Base-by-base conservation (phyloP, 345 rosid species). In the Nephelium lappaceum region DNA sequence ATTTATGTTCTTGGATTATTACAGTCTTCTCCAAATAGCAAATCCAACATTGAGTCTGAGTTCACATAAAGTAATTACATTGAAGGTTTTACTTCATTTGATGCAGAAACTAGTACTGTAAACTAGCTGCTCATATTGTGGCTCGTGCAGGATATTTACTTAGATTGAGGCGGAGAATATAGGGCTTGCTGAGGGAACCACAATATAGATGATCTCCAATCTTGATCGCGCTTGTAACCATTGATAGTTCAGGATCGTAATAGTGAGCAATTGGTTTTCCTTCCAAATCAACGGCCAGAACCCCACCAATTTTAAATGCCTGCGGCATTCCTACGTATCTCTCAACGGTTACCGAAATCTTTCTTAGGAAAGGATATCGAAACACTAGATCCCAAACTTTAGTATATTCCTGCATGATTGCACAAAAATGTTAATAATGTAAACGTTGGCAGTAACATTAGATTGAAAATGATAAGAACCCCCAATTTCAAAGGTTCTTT, bases 251-350 rank as follows among this genome's bases (percentile, higher is more conserved):
- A 5, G 25, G 83, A 85, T 92, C 96, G 55, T 79, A 71, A 79
- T 90, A 95, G 74, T 87, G 85, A 0, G 91, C 85, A 1, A 83
- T 45, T 3, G 89, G 86, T 38, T 86, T 90, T 43, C 98, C 96
- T 4, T 88, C 90, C 80, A 82, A 61, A 82, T 92, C 86, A 45
- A 93, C 97, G 1, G 77, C 69, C 36, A 90, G 72, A 38, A 87
- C 89, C n/a, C 99, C 95, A 15, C 84, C 70, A 51, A 85, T 71
- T 65, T 75, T 78, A 69, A 36, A 74, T 9, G 42, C 7, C 0
- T 6, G 3, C 2, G 78, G 80, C 5, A 73, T 45, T 6, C 42
- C 72, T 0, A 71, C 16, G 60, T 79, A 58, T 78, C 80, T 93
- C 68, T 70, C 42, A 21, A 76, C 5, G 5, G 87, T 77, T 2